Evolutionary conservation across 768 basidiomycete genomes (phyloP).

Genomic region (Panus rudis): DNA sequence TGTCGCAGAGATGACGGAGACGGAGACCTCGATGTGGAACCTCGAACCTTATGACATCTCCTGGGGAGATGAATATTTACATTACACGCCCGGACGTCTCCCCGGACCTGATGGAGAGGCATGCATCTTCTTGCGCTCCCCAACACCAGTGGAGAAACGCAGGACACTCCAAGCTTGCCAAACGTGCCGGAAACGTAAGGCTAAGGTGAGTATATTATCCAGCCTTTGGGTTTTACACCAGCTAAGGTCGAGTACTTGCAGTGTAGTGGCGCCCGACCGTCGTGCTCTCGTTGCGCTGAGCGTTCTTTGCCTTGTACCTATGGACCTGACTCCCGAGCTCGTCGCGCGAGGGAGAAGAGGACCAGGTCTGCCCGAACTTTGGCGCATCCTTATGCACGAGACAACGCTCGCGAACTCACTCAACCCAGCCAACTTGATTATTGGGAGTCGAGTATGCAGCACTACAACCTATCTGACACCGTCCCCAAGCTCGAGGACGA

Average conservation of each 20-base stretch:
- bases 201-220: slow-evolving; percentile 25
- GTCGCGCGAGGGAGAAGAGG: too few relatives aligned
- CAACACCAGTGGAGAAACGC: slow-evolving; percentile 30
- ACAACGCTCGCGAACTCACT: too few relatives aligned
- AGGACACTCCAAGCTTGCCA: slow-evolving; percentile 31
- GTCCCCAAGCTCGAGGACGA: too few relatives aligned
- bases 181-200: slow-evolving; percentile 33
- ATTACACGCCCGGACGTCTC: slow-evolving; percentile 26
- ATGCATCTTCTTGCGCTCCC: slow-evolving; percentile 33
- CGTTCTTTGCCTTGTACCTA: slow-evolving; percentile 30
- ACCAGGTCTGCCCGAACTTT: neutral
- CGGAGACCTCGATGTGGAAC: slow-evolving; percentile 29
- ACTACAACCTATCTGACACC: too few relatives aligned
- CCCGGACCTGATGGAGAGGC: slow-evolving; percentile 31
- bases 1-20: slow-evolving; percentile 4
- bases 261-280: slow-evolving; percentile 31
- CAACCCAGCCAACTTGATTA: too few relatives aligned
- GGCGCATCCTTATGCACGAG: neutral
- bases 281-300: slow-evolving; percentile 28
- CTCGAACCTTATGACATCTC: slow-evolving; percentile 33
- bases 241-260: slow-evolving; percentile 8
- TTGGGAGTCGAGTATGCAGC: too few relatives aligned
- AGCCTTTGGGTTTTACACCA: neutral
- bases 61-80: slow-evolving; percentile 29
- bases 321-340: slow-evolving; percentile 18